Evolutionary conservation across 495 filamentous ascomycete genomes (phyloP).

Genomic region (Chlorociboria aeruginascens): DNA sequence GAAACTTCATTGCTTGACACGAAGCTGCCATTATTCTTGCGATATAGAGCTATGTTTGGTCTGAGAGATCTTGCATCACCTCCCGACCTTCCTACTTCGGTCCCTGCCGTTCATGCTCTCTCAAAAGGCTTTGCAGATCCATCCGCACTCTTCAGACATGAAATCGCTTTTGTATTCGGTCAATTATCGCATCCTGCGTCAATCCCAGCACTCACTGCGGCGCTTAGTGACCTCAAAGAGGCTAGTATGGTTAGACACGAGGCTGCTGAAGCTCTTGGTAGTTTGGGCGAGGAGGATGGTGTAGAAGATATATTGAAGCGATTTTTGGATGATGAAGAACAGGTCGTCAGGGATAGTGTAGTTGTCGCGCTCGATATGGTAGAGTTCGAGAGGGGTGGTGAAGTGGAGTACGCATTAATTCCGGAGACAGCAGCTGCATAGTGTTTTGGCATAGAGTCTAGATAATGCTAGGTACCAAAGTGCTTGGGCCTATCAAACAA

Average conservation of each 20-base stretch:
- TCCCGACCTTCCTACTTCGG: conserved; percentile 75
- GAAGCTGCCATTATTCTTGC: conserved; percentile 67
- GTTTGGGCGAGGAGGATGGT: conserved; percentile 83
- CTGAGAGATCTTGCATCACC: conserved; percentile 88
- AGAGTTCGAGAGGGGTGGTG: conserved; percentile 82
- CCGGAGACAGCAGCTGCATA: conserved; percentile 36
- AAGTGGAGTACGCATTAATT: conserved; percentile 83
- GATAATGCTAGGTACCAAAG: conserved; percentile 20
- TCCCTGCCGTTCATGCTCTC: conserved; percentile 70
- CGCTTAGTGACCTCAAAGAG: conserved; percentile 68
- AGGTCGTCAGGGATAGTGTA: conserved; percentile 88
- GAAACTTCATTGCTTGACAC: conserved; percentile 69
- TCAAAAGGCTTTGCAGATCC: conserved; percentile 78
- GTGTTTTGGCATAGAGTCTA: background rate
- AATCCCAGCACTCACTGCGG: conserved; percentile 73
- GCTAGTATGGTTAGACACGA: conserved; percentile 95
- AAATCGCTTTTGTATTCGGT: conserved; percentile 96
- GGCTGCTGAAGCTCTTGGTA: conserved; percentile 94
- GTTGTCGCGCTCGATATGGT: conserved; percentile 97
- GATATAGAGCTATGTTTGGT: conserved; percentile 97
- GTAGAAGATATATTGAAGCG: conserved; percentile 74
- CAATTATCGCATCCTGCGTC: conserved; percentile 93
- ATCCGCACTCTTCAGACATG: conserved; percentile 92
- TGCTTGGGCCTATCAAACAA: conserved; percentile 19
- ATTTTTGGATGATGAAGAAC: conserved; percentile 81